These are phyloP conservation scores for Sphagnum magellanicum DNA, from an alignment of 228 moss, liverwort and hornwort genomes.

Conservation along the genomic window DNA sequence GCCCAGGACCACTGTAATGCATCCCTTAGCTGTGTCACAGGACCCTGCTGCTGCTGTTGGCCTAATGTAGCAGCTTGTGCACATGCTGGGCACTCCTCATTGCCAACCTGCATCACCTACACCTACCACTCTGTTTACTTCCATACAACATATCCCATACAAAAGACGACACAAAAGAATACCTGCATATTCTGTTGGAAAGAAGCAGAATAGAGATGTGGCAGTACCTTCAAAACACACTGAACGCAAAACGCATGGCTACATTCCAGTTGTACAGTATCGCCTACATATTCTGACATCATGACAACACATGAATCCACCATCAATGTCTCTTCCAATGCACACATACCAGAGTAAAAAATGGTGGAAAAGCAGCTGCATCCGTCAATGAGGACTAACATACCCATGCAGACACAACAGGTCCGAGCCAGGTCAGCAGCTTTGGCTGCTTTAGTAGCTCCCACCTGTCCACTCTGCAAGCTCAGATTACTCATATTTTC, in stretches of 20 bases:
- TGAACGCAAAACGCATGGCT: constrained; percentile 92
- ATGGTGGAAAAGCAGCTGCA: neutral
- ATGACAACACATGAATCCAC: too few relatives aligned
- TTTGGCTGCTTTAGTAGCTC: constrained; percentile 8
- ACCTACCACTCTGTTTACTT: neutral
- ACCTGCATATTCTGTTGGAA: neutral
- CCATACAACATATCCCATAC: too few relatives aligned
- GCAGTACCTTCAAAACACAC: constrained; percentile 81
- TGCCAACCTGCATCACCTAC: constrained; percentile 20
- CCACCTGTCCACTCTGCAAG: constrained; percentile 77
- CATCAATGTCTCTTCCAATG: too few relatives aligned
- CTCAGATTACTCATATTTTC: constrained; percentile 90
- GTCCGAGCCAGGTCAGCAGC: constrained; percentile 5
- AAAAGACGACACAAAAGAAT: neutral
- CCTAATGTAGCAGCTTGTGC: neutral
- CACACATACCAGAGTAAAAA: neutral
- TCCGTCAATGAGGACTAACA: neutral
- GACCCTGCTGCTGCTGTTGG: too few relatives aligned
- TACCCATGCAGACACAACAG: constrained; percentile 11
- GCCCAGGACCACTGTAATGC: too few relatives aligned
- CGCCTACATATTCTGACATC: constrained; percentile 13
- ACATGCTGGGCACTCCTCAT: constrained; percentile 20
- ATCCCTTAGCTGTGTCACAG: too few relatives aligned
- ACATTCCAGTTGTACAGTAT: constrained; percentile 73
- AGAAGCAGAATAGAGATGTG: neutral